Percentiles rank a stretch among this genome's conserved stretches.
Conservation (phyloP, 495 filamentous ascomycete genomes). For the Trichoderma asperelloides region DNA sequence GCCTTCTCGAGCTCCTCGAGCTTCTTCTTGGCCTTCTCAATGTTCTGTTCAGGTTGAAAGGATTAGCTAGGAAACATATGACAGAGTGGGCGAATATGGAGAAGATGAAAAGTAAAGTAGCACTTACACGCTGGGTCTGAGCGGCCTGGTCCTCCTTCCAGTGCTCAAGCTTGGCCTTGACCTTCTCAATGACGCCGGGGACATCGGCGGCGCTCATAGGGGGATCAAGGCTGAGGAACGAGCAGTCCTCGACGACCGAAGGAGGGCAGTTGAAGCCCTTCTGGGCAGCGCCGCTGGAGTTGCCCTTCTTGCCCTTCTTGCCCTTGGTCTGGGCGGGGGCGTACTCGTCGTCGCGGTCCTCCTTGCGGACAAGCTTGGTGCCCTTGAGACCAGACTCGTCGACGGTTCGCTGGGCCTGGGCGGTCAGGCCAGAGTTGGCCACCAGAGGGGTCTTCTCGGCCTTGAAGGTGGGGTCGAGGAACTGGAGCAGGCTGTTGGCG, state of each 20-base stretch:
- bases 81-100: constrained; percentile 8
- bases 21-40: constrained; percentile 62
- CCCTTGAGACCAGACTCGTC: constrained; percentile 73
- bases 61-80: constrained; percentile 31
- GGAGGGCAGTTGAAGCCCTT: constrained; percentile 80
- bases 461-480: constrained; percentile 73
- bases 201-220: constrained; percentile 80
- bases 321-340: constrained; percentile 82
- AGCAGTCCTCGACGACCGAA: constrained; percentile 82
- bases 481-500: constrained; percentile 74
- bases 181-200: constrained; percentile 67
- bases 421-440: constrained; percentile 51
- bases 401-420: constrained; percentile 70
- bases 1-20: constrained; percentile 53
- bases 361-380: constrained; percentile 65
- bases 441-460: constrained; percentile 57
- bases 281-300: constrained; percentile 30
- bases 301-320: constrained; percentile 70
- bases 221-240: constrained; percentile 71
- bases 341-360: constrained; percentile 73
- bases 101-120: not conserved
- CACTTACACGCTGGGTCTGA: constrained; percentile 82
- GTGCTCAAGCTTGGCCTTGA: constrained; percentile 80
- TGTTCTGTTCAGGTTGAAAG: constrained; percentile 50
- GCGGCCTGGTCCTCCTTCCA: constrained; percentile 88